Base-by-base conservation (phyloP, 164 flowering plant species). In the Berberis vulgaris region DNA sequence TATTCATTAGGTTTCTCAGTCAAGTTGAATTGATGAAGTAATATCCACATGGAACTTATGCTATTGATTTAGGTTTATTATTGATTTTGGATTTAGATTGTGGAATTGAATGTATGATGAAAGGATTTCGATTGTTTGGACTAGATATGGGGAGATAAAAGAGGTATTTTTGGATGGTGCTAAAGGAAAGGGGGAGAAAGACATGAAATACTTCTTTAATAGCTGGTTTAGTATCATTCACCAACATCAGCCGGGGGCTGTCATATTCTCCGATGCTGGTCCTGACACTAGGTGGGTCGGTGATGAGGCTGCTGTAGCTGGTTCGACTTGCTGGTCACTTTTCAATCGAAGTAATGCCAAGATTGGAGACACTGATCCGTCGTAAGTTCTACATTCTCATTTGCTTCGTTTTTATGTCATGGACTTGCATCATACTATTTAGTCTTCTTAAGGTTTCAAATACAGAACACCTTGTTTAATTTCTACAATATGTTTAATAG, bases 201-300 rank as follows among this genome's bases (percentile, higher is more conserved):
- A 95, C 73, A 95, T 91, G 99, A 80, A 85, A 56, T 95, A 95
- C 67, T 85, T 76, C 70, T 91, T 95, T 75, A 85, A 87, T 53
- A 60, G 71, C 46, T 95, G 99, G 99, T 95, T 95, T 71, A 72
- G 73, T 74, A 75, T 89, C 49, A 84, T 89, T 77, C 97, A 81
- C 77, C 97, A 95, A 72, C 87, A 77, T 47, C 99, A 95, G 68
- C 96, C 97, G 0, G 80, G 79, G 56, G 91, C 90, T 2, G 83
- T 76, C 66, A 95, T 95, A 61, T 95, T 95, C 65, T 95, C 97
- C 1, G 99, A 95, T 78, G 99, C 88, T 57, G 99, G 99, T 63
- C 99, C 99, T 8, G 97, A 95, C 56, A 66, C 69, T 10, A 79
- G 99, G 65, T 95, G 99, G 99, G 66, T 91, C 54, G 97, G 99